Conservation (phyloP, 768 basidiomycete species). For the Rhodotorula diobovata region DNA sequence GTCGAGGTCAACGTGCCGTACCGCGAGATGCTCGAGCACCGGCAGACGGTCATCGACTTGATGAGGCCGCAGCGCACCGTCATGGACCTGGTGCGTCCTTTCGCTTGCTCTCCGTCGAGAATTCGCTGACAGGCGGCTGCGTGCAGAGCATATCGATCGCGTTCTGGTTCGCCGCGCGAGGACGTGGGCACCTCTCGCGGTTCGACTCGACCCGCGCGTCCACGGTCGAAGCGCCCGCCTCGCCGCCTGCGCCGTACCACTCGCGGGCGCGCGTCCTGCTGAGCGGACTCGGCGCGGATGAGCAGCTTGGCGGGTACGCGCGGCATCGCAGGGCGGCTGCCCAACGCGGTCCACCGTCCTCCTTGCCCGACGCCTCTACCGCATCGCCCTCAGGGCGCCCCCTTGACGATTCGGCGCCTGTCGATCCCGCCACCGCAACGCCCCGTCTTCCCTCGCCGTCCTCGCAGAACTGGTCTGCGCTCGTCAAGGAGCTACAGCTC, state of each 20-base stretch:
- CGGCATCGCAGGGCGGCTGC: slow-evolving; percentile 75
- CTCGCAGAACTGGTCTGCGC: slow-evolving; percentile 13
- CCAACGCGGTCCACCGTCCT: background rate
- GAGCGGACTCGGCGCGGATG: slow-evolving; percentile 90
- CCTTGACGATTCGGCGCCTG: too few relatives aligned
- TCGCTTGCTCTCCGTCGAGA: background rate
- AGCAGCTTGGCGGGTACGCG: slow-evolving; percentile 88
- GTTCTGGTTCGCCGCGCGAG: slow-evolving; percentile 85
- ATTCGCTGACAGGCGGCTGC: background rate
- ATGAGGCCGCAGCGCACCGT: slow-evolving; percentile 79
- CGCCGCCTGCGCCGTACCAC: slow-evolving; percentile 56
- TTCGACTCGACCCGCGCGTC: slow-evolving; percentile 13
- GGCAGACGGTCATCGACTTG: slow-evolving; percentile 67
- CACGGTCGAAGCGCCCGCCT: background rate
- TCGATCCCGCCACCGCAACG: too few relatives aligned
- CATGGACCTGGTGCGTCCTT: slow-evolving; percentile 75
- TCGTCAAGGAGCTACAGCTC: slow-evolving; percentile 68
- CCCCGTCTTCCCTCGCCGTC: background rate
- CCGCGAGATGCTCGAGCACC: slow-evolving; percentile 52
- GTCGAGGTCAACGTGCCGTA: slow-evolving; percentile 84
- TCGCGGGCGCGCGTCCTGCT: slow-evolving; percentile 77
- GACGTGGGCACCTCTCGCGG: slow-evolving; percentile 53
- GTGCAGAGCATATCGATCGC: slow-evolving; percentile 81
- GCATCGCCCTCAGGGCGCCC: background rate
- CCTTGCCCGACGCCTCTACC: background rate